Evolutionary conservation across 2,329 filamentous ascomycete species (phyloP).

Genomic region (Pseudogymnoascus sp.): DNA sequence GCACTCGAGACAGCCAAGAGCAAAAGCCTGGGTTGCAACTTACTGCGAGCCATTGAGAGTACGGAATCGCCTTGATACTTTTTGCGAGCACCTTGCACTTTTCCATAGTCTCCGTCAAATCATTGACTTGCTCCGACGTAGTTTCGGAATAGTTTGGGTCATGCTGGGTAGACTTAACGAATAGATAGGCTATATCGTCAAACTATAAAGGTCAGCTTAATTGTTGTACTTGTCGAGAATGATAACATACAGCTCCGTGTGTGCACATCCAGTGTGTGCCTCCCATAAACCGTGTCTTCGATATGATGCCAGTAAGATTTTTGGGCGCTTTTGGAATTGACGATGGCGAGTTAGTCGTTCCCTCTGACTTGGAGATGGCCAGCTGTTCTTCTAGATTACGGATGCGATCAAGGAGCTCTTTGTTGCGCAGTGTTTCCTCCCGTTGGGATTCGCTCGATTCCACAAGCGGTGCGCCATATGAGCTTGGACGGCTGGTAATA

Average conservation of each 20-base stretch:
- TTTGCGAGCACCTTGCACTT: constrained; percentile 19
- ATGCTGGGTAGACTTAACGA: constrained; percentile 10
- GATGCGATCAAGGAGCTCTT: neutral
- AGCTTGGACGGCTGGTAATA: neutral
- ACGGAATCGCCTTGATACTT: constrained; percentile 15
- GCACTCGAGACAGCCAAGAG: neutral
- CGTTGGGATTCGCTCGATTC: neutral
- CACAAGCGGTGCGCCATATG: neutral
- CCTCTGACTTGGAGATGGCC: neutral
- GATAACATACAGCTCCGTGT: constrained; percentile 16
- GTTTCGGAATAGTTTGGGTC: constrained; percentile 1
- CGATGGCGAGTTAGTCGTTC: neutral
- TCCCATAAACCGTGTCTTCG: constrained; percentile 22
- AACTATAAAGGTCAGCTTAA: constrained; percentile 14
- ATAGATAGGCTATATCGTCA: constrained; percentile 13
- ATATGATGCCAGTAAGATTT: constrained; percentile 15
- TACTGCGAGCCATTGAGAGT: constrained; percentile 11
- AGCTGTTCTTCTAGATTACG: neutral
- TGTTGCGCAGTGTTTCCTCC: neutral
- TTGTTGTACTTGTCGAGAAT: neutral
- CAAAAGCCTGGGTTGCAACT: neutral
- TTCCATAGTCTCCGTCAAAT: constrained; percentile 11
- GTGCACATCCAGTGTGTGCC: constrained; percentile 23
- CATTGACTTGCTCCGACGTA: neutral
- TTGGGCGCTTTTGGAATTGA: neutral